These are phyloP conservation scores for Atkinsonella hypoxylon DNA, from an alignment of 2,329 filamentous ascomycete genomes.

Conservation along the genomic window DNA sequence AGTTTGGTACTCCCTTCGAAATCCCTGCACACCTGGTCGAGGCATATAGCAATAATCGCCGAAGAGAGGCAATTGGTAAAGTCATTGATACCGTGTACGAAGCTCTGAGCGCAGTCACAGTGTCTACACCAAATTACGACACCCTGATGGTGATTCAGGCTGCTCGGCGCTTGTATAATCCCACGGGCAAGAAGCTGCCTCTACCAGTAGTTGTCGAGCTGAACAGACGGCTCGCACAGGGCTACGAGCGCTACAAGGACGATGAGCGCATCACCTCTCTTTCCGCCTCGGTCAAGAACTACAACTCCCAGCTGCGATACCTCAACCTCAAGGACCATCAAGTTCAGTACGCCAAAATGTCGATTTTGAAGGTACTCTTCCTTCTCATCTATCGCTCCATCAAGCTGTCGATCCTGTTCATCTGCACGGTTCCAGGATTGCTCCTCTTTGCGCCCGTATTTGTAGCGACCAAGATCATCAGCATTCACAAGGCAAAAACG, in stretches of 20 bases:
- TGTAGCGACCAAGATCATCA: slow-evolving; percentile 71
- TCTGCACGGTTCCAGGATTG: slow-evolving; percentile 76
- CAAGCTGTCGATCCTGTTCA: slow-evolving; percentile 64
- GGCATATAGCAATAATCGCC: slow-evolving; percentile 71
- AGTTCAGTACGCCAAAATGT: slow-evolving; percentile 81
- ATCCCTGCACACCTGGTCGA: slow-evolving; percentile 72
- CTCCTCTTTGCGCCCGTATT: slow-evolving; percentile 84
- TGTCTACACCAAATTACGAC: slow-evolving; percentile 87
- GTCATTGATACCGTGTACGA: slow-evolving; percentile 81
- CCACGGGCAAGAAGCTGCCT: slow-evolving; percentile 85
- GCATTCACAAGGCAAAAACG: slow-evolving; percentile 67
- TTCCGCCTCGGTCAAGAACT: slow-evolving; percentile 63
- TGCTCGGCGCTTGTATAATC: slow-evolving; percentile 83
- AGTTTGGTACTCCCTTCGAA: slow-evolving; percentile 85
- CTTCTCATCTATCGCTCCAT: slow-evolving; percentile 67
- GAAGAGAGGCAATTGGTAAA: slow-evolving; percentile 75
- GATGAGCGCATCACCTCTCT: slow-evolving; percentile 71
- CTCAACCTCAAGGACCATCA: slow-evolving; percentile 89
- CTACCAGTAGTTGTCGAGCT: slow-evolving; percentile 88
- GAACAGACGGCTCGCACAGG: slow-evolving; percentile 79
- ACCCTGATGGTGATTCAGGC: slow-evolving; percentile 96
- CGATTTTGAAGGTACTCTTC: slow-evolving; percentile 60
- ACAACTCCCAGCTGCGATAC: slow-evolving; percentile 77
- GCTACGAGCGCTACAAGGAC: slow-evolving; percentile 86
- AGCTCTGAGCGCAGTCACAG: slow-evolving; percentile 75